Evolutionary conservation across 2,329 filamentous ascomycete species (phyloP).

Genomic region (Thielaviopsis euricoi): DNA sequence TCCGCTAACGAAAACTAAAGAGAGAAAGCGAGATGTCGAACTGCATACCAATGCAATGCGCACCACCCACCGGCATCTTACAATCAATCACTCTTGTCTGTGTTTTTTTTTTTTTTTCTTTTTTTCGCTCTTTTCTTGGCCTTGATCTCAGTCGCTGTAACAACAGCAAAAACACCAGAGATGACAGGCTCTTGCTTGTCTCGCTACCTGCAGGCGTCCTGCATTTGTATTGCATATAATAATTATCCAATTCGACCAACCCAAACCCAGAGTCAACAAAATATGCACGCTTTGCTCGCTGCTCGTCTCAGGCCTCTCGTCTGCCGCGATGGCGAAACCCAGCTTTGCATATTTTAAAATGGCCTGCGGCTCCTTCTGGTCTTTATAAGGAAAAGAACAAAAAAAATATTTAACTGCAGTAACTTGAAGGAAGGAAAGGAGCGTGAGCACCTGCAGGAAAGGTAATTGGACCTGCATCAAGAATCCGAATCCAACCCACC

Average conservation of each 20-base stretch:
- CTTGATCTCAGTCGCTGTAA: not conserved
- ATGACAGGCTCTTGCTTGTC: not conserved
- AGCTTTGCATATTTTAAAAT: not conserved
- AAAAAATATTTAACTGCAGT: not conserved
- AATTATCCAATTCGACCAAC: not conserved
- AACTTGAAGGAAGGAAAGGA: not conserved
- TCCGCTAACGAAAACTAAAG: too few species aligned
- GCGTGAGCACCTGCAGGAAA: not conserved
- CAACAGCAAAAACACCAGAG: not conserved
- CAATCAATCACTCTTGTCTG: too few species aligned
- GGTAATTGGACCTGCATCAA: not conserved
- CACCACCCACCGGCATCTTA: not conserved
- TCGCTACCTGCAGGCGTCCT: not conserved
- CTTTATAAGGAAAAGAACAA: not conserved
- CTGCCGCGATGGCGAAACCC: constrained; percentile 6
- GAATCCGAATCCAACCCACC: not conserved
- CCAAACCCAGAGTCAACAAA: not conserved
- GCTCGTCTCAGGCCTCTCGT: constrained; percentile 3
- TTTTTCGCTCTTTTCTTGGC: not conserved
- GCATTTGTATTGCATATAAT: not conserved
- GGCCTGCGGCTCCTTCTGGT: not conserved
- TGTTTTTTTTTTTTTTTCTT: not conserved
- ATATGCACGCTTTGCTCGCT: not conserved
- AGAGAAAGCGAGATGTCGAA: not conserved
- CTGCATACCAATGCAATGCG: too few species aligned